Conservation (phyloP, 2,329 filamentous ascomycete genomes). For the Xylaria sp. region DNA sequence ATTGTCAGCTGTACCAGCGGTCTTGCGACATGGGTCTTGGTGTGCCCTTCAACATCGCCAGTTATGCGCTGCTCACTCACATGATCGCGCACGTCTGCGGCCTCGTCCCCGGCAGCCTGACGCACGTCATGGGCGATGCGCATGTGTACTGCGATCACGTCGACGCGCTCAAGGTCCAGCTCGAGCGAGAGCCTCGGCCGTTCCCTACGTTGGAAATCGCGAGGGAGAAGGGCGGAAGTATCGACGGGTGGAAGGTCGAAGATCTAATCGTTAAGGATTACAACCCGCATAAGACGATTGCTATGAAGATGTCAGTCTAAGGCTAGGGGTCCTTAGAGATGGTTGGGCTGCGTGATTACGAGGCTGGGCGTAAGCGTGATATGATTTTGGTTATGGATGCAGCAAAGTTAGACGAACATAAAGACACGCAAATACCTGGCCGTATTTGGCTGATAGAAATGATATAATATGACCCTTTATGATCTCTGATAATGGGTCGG, state of each 20-base stretch:
- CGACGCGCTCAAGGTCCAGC: constrained; percentile 83
- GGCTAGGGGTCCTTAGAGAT: background rate
- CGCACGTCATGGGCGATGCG: constrained; percentile 98
- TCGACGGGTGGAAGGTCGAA: constrained; percentile 90
- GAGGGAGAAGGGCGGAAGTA: constrained; percentile 73
- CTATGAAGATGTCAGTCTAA: constrained; percentile 98
- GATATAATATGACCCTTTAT: background rate
- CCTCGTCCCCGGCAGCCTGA: constrained; percentile 84
- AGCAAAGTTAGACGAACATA: background rate
- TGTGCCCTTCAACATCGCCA: constrained; percentile 97
- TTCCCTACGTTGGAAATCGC: constrained; percentile 84
- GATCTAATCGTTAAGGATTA: constrained; percentile 92
- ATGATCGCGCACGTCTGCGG: constrained; percentile 92
- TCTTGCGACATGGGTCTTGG: constrained; percentile 97
- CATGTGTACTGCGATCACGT: constrained; percentile 95
- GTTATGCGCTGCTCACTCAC: constrained; percentile 91
- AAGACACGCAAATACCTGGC: background rate
- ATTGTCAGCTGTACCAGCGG: constrained; percentile 92
- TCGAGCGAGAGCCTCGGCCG: constrained; percentile 79
- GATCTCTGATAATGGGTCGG: background rate
- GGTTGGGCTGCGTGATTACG: background rate
- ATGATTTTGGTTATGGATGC: constrained; percentile 9
- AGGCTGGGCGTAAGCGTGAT: background rate
- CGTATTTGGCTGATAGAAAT: background rate
- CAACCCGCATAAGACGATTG: constrained; percentile 87